A percentile compares a stretch with the other conserved stretches of the same genome.
phyloP scores from a whole-genome alignment of 2,329 filamentous ascomycete genomes.

The Colletotrichum zoysiae region DNA sequence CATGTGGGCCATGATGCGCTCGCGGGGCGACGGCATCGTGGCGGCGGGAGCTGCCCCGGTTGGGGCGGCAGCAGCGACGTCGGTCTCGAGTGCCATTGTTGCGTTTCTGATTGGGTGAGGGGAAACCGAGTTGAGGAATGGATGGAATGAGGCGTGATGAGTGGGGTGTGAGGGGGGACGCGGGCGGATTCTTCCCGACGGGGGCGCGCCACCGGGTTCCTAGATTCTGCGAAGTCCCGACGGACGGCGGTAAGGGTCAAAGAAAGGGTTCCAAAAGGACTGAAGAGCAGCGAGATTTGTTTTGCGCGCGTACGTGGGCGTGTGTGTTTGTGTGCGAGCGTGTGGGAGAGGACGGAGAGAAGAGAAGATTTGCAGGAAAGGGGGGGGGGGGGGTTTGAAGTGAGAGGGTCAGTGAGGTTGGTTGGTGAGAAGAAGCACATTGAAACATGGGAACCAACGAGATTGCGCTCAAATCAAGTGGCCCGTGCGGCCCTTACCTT shows the following conservation, averaged over 20 bases:
- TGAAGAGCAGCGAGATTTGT: not conserved
- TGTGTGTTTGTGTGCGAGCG: not conserved
- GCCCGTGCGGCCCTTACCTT: constrained; percentile 24
- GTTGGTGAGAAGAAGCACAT: constrained; percentile 11
- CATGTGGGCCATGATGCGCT: constrained; percentile 79
- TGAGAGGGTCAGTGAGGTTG: constrained; percentile 22
- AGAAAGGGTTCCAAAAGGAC: not conserved
- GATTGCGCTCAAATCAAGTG: constrained; percentile 5
- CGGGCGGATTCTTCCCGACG: not conserved
- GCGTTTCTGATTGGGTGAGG: constrained; percentile 1
- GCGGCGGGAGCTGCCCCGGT: constrained; percentile 1
- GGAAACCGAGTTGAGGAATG: not conserved
- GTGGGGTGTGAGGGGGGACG: not conserved
- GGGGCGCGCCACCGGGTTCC: not conserved
- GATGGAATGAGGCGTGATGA: not conserved
- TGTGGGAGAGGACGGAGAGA: constrained; percentile 10
- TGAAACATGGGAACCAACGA: constrained; percentile 26
- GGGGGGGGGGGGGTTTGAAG: not conserved
- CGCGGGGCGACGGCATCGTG: constrained; percentile 44
- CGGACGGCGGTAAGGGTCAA: not conserved
- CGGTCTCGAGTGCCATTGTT: constrained; percentile 13
- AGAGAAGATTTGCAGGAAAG: not conserved
- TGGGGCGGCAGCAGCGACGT: constrained; percentile 15
- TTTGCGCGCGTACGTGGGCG: not conserved
- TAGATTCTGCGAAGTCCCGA: not conserved